Evolutionary conservation across 2,329 filamentous ascomycete genomes (phyloP), one percentile per base, ranked within the genome.

Genomic region (Conoideocrella luteorostrata): DNA sequence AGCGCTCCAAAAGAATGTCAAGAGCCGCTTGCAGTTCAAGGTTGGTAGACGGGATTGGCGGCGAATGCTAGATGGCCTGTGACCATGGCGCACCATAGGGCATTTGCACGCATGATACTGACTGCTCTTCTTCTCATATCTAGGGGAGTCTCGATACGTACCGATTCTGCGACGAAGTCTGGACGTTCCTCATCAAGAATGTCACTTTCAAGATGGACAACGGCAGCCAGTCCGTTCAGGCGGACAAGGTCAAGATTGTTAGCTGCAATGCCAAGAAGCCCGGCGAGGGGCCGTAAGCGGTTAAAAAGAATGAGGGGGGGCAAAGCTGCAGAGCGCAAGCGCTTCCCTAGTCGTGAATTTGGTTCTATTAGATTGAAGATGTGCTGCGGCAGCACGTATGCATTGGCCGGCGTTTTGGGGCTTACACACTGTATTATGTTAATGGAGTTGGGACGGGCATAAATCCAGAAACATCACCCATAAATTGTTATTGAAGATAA

Each of bases 121-220:
- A n/a, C n/a, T n/a, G n/a, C n/a, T n/a, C n/a, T n/a, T n/a, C n/a
- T 15, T 10, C 15, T 24, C 24, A 21, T 21, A 9, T 37, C 3
- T 36, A 96, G 91, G 93, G 93, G 38, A 93, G 94, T 61, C 82
- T 98, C 50, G 90, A 97, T 64, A 97, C 93, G 13, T 98, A 98
- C 72, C 86, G 93, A 55, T 98, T 98, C 77, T 98, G 93, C 72
- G 93, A 98, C 68, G 93, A 98, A 70, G 93, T 98, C 47, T 98
- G 93, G 93, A 98, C 93, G 2, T 98, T 98, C 66, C 78, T 98
- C 46, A 95, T 98, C 68, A 96, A 96, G 69, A 93, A 97, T 54
- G 90, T 97, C 44, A 89, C 84, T n/a, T 97, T 98, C 72, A 98
- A 98, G 71, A 84, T 97, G 71, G 91, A 97, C 56, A 88, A 85